Evolutionary conservation across 768 basidiomycete species (phyloP).

Genomic region (Pisolithus marmoratus): DNA sequence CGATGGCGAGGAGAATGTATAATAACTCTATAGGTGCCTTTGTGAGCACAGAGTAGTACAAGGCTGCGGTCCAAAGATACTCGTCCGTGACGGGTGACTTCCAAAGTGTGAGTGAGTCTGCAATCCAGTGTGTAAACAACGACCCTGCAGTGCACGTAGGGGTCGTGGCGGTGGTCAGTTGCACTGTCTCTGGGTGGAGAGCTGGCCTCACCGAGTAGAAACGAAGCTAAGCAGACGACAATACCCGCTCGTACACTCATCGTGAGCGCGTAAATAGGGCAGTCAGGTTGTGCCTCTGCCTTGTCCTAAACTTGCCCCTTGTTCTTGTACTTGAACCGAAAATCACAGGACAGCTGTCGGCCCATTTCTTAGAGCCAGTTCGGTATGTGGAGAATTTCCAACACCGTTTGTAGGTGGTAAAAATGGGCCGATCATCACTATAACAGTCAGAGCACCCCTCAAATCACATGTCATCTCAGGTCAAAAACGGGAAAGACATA

Average conservation of each 20-base stretch:
- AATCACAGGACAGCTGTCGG: slow-evolving; percentile 16
- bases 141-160: slow-evolving; percentile 47
- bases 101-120: slow-evolving; percentile 89
- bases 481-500: not conserved
- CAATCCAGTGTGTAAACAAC: slow-evolving; percentile 87
- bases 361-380: not conserved
- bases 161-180: not conserved
- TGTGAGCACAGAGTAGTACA: slow-evolving; percentile 75
- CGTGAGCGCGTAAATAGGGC: slow-evolving; percentile 13
- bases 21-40: slow-evolving; percentile 53
- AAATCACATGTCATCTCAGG: not conserved
- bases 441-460: not conserved
- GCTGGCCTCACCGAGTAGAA: slow-evolving; percentile 58
- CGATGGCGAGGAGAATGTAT: slow-evolving; percentile 53
- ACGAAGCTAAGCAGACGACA: slow-evolving; percentile 73
- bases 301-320: not conserved
- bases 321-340: slow-evolving; percentile 1
- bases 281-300: not conserved
- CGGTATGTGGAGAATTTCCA: slow-evolving; percentile 59
- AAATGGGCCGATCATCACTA: slow-evolving; percentile 55
- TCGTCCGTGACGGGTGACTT: slow-evolving; percentile 83
- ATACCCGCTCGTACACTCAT: slow-evolving; percentile 73
- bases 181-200: not conserved
- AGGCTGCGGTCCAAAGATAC: slow-evolving; percentile 75
- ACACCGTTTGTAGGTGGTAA: slow-evolving; percentile 46